These are phyloP conservation scores for Mycena albidolilacea DNA, from an alignment of 768 basidiomycete species.

Conservation along the genomic window DNA sequence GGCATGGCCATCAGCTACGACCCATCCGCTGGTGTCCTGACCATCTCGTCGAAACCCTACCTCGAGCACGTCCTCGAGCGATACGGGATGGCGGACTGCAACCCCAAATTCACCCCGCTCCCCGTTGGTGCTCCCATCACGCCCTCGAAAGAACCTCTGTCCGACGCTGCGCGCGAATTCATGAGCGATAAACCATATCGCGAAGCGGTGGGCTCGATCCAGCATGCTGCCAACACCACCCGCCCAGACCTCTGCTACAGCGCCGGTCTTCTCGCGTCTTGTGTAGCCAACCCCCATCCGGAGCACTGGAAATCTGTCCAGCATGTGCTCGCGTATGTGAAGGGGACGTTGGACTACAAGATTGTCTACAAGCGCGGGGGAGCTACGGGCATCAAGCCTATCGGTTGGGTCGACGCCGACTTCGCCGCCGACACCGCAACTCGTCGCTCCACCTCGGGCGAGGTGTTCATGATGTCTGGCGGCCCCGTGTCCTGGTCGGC, in stretches of 20 bases:
- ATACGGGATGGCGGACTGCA: slow-evolving; percentile 7
- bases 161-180: slow-evolving; percentile 23
- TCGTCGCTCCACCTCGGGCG: slow-evolving; percentile 47
- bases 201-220: slow-evolving; percentile 42
- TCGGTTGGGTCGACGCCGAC: not conserved
- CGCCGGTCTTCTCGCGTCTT: not conserved
- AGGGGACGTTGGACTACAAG: not conserved
- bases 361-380: not conserved
- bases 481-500: slow-evolving; percentile 19
- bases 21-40: slow-evolving; percentile 34
- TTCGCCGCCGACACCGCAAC: slow-evolving; percentile 14
- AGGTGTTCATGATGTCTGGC: slow-evolving; percentile 43
- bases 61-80: slow-evolving; percentile 35
- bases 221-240: slow-evolving; percentile 42
- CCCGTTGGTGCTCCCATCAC: slow-evolving; percentile 34
- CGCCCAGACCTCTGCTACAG: slow-evolving; percentile 18
- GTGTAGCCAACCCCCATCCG: not conserved
- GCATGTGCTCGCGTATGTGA: not conserved
- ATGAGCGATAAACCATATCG: slow-evolving; percentile 48
- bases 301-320: not conserved
- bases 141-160: slow-evolving; percentile 19
- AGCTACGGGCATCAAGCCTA: not conserved
- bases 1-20: slow-evolving; percentile 25
- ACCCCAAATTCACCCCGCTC: slow-evolving; percentile 45
- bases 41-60: slow-evolving; percentile 33